phyloP scores from a whole-genome alignment of 345 rosid species.

The Hibiscus tridactylites region DNA sequence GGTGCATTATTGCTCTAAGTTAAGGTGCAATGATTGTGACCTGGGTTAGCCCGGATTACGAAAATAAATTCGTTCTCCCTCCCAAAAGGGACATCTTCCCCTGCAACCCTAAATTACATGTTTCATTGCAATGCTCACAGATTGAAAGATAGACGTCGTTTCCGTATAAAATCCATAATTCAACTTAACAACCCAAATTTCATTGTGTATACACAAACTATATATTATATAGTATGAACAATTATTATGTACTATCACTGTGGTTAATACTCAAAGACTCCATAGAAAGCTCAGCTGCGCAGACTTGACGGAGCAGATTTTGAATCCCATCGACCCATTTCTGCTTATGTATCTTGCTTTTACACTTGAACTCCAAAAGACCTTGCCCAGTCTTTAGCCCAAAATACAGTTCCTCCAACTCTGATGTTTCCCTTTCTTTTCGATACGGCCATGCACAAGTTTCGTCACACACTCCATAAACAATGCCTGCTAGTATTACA shows the following conservation, averaged over 20 bases:
- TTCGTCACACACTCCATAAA: conserved; percentile 78
- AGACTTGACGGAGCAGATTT: conserved; percentile 60
- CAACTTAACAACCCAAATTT: not conserved
- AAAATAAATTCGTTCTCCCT: no score
- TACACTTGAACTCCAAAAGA: conserved; percentile 84
- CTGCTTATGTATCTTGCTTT: conserved; percentile 70
- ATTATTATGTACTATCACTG: conserved; percentile 7
- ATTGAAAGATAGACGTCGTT: not conserved
- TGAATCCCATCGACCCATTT: conserved; percentile 82
- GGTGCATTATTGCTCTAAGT: no score
- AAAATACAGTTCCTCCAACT: conserved; percentile 66
- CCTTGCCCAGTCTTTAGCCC: conserved; percentile 92
- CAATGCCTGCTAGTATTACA: conserved; percentile 38
- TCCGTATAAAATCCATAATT: not conserved
- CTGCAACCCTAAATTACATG: no score
- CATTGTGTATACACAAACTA: conserved; percentile 7
- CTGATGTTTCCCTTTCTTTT: conserved; percentile 66
- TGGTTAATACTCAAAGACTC: conserved; percentile 39
- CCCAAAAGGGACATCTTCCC: no score
- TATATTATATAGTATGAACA: not conserved
- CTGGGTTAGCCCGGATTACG: no score
- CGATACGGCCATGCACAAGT: conserved; percentile 81
- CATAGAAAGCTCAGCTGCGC: conserved; percentile 39
- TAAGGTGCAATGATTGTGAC: no score
- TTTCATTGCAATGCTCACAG: not conserved